A percentile compares a stretch with the other conserved stretches of the same genome.
These are phyloP conservation scores for Hypoxylon sp. DNA, from an alignment of 2,329 filamentous ascomycete species.

Conservation along the genomic window DNA sequence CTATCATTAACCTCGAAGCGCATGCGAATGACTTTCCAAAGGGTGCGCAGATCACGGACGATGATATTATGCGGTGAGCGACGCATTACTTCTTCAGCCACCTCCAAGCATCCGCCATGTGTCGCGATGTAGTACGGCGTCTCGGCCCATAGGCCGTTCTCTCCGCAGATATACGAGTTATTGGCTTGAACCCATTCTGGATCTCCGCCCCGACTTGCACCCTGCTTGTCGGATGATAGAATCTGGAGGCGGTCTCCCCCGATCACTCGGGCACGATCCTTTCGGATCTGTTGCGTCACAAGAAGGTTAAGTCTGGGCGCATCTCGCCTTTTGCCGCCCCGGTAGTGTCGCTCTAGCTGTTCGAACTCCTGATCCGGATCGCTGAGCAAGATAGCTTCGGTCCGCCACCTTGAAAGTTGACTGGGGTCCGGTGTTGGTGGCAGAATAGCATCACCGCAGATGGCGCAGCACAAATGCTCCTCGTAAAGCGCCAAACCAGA, in stretches of 20 bases:
- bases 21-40: constrained; percentile 42
- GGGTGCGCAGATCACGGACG: constrained; percentile 33
- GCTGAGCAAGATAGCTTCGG: constrained; percentile 34
- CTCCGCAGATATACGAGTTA: constrained; percentile 20
- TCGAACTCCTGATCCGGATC: constrained; percentile 41
- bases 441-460: constrained; percentile 34
- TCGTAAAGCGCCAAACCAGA: constrained; percentile 5
- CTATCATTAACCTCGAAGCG: constrained; percentile 37
- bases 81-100: constrained; percentile 33
- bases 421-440: constrained; percentile 3
- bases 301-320: constrained; percentile 8
- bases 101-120: constrained; percentile 37
- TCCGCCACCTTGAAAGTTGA: constrained; percentile 29
- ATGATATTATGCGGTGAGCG: constrained; percentile 22
- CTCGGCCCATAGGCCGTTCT: constrained; percentile 12
- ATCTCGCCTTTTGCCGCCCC: constrained; percentile 33
- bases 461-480: constrained; percentile 25
- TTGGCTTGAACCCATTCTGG: constrained; percentile 24
- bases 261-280: constrained; percentile 19
- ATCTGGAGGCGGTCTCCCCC: constrained; percentile 16
- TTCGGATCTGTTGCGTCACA: constrained; percentile 26
- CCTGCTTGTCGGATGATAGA: neutral
- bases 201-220: neutral
- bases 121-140: constrained; percentile 38
- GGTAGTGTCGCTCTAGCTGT: constrained; percentile 32